A percentile compares a stretch with the other conserved stretches of the same genome.
Conservation (phyloP, 106 monocot genomes). For the Agapanthus africanus region DNA sequence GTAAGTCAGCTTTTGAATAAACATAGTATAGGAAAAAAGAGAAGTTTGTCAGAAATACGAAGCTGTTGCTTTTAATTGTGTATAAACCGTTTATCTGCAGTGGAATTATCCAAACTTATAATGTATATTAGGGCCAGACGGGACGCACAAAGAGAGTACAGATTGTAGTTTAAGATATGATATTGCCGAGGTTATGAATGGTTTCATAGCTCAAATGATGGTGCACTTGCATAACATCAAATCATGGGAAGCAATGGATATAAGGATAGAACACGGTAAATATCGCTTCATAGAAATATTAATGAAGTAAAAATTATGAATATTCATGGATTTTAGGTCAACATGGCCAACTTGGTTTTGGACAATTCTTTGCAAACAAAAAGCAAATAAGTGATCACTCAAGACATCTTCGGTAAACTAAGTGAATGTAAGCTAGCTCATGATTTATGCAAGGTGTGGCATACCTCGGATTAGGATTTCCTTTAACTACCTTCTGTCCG, state of each 20-base stretch:
- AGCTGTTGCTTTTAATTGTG: too few relatives aligned
- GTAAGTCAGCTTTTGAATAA: background rate
- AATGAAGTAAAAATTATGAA: background rate
- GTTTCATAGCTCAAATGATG: too few relatives aligned
- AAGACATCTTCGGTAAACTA: background rate
- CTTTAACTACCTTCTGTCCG: slow-evolving; percentile 97
- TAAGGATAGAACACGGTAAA: too few relatives aligned
- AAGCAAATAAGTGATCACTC: background rate
- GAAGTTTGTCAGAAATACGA: background rate
- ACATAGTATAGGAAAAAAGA: background rate
- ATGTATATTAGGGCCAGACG: too few relatives aligned
- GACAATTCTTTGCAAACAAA: background rate
- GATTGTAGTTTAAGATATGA: too few relatives aligned
- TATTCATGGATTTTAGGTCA: background rate
- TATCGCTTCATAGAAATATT: background rate
- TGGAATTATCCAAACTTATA: too few relatives aligned
- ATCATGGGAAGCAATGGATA: background rate
- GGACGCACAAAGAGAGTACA: too few relatives aligned
- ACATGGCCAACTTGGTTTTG: background rate
- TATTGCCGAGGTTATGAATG: too few relatives aligned
- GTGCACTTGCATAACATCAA: background rate
- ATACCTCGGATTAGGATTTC: slow-evolving; percentile 93
- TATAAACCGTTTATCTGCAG: too few relatives aligned
- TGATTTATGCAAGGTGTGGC: background rate
- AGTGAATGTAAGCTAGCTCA: background rate